Percentiles rank a stretch among this genome's conserved stretches.
These are phyloP conservation scores for Eucalyptus viminalis DNA, from an alignment of 345 rosid species.

Conservation along the genomic window DNA sequence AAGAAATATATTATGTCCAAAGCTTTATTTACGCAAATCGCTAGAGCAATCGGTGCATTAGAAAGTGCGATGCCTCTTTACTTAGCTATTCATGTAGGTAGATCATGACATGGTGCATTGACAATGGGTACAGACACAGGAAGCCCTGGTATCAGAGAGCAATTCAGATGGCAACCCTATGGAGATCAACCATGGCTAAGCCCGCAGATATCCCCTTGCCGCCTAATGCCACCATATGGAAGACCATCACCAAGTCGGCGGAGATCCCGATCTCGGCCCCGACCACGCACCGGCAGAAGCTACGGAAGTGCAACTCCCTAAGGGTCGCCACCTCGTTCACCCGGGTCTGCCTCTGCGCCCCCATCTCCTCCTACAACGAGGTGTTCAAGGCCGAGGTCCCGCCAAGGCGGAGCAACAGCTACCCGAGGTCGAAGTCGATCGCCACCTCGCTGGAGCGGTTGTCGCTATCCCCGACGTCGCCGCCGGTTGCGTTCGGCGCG, in stretches of 20 bases:
- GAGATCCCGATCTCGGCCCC: background rate
- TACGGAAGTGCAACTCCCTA: conserved; percentile 65
- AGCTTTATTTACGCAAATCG: background rate
- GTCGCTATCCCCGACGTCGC: background rate
- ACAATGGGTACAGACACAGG: conserved; percentile 17
- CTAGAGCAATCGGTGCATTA: background rate
- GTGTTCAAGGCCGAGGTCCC: conserved; percentile 64
- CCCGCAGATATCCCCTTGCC: conserved; percentile 15
- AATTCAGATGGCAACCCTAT: conserved; percentile 60
- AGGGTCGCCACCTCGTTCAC: conserved; percentile 76
- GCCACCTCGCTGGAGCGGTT: conserved; percentile 3
- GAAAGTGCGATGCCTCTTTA: background rate
- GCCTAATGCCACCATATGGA: conserved; percentile 26
- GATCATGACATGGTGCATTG: background rate
- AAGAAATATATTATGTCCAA: background rate
- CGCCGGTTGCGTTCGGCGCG: background rate
- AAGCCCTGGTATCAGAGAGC: conserved; percentile 96
- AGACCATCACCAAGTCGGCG: conserved; percentile 23
- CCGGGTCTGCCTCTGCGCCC: conserved; percentile 81
- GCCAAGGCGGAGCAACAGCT: conserved; percentile 80
- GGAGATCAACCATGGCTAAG: conserved; percentile 36
- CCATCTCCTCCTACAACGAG: conserved; percentile 83
- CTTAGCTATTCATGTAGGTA: background rate
- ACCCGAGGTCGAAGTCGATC: conserved; percentile 60
- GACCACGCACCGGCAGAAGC: conserved; percentile 17